Evolutionary conservation across 305 asterid species (phyloP).

Genomic region (Solanum hybrid): DNA sequence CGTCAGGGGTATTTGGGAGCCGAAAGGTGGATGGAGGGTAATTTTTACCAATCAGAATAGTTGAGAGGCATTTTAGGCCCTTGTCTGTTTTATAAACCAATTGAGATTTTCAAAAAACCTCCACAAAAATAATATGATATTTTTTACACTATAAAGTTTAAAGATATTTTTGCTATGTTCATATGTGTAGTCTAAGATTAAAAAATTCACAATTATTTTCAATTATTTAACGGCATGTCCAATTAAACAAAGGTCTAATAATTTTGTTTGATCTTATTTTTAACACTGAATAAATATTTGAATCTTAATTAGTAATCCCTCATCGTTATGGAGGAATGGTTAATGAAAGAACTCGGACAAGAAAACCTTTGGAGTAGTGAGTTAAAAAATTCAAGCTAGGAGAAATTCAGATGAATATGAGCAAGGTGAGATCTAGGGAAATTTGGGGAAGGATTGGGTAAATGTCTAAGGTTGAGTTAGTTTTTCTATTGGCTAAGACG

Average conservation of each 20-base stretch:
- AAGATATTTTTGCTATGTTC: neutral
- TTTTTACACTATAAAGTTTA: neutral
- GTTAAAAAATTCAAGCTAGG: neutral
- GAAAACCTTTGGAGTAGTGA: neutral
- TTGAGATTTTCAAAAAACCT: neutral
- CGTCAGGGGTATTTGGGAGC: neutral
- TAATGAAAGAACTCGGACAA: neutral
- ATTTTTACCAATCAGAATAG: neutral
- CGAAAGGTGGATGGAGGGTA: neutral
- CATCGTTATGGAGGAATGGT: neutral
- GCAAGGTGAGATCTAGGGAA: neutral
- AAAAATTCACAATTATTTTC: no score
- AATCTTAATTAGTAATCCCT: neutral
- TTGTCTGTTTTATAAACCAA: neutral
- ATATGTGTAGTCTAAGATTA: neutral
- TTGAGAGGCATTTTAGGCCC: neutral
- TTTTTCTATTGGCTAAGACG: neutral
- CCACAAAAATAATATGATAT: neutral
- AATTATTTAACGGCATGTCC: neutral
- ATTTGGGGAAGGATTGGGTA: neutral
- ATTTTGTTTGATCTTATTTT: neutral
- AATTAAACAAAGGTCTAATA: neutral
- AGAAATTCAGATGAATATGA: neutral
- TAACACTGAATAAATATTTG: no score
- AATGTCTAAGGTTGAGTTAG: neutral